A percentile compares a stretch with the other conserved stretches of the same genome.
These are phyloP conservation scores for Wallacemonas sp. DNA, from an alignment of 208 protist species.

Conservation along the genomic window DNA sequence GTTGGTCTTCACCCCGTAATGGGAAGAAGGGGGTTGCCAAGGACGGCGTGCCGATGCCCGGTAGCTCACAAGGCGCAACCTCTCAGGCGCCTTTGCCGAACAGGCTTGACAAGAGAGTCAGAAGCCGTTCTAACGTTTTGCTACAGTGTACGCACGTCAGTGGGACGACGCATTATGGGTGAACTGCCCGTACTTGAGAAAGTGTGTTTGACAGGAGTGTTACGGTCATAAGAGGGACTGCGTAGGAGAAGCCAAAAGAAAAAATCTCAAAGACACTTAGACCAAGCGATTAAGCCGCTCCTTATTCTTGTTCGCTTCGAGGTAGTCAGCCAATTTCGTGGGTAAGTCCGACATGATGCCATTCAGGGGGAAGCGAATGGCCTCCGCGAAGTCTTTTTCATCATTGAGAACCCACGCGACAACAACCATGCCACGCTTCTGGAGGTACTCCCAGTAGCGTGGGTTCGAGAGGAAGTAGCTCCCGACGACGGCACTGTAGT, in stretches of 20 bases:
- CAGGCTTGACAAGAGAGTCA: too few species aligned
- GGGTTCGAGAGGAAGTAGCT: slow-evolving; percentile 52
- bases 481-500: slow-evolving; percentile 10
- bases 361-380: slow-evolving; percentile 49
- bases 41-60: too few species aligned
- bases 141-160: too few species aligned
- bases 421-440: slow-evolving; percentile 64
- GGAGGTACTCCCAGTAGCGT: slow-evolving; percentile 67
- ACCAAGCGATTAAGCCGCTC: neutral
- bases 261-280: neutral
- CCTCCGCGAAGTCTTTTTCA: slow-evolving; percentile 54
- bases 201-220: too few species aligned
- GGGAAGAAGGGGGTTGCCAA: too few species aligned
- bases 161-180: too few species aligned
- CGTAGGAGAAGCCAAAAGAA: neutral
- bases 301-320: slow-evolving; percentile 5
- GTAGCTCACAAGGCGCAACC: too few species aligned
- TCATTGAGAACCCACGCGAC: slow-evolving; percentile 80
- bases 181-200: too few species aligned
- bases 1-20: too few species aligned
- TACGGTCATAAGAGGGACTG: too few species aligned
- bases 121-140: too few species aligned
- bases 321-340: slow-evolving; percentile 18
- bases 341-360: slow-evolving; percentile 79
- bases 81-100: too few species aligned